phyloP scores from a whole-genome alignment of 169 alveolate species.

The Babesia caballi region DNA sequence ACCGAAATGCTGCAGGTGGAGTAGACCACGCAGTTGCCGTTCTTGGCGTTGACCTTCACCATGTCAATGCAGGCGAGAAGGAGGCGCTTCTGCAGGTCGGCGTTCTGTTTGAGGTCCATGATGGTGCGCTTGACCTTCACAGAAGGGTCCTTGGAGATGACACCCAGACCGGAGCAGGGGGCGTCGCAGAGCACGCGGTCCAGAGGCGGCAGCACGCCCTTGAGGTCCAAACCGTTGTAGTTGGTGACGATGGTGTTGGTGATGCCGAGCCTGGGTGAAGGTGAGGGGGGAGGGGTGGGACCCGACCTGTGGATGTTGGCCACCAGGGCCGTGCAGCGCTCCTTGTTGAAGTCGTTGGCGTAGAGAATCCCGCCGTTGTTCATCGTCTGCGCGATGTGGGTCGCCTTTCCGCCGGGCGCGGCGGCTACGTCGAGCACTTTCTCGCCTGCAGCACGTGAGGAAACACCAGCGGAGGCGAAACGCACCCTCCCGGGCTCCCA shows the following conservation, averaged over 20 bases:
- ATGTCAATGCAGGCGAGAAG: conserved; percentile 91
- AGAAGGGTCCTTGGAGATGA: conserved; percentile 92
- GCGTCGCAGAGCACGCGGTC: conserved; percentile 95
- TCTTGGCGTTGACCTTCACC: conserved; percentile 84
- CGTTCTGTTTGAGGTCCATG: conserved; percentile 88
- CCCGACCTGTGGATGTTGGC: conserved; percentile 84
- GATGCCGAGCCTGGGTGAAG: conserved; percentile 88
- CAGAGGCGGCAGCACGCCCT: conserved; percentile 81
- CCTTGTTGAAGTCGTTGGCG: conserved; percentile 92
- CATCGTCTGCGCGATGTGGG: conserved; percentile 92
- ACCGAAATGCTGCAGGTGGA: conserved; percentile 96
- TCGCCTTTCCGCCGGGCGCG: conserved; percentile 98
- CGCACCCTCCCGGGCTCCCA: conserved; percentile 84
- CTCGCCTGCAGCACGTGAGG: conserved; percentile 63
- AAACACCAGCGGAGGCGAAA: neutral
- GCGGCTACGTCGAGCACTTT: conserved; percentile 94
- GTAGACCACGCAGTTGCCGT: conserved; percentile 96
- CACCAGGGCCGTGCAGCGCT: conserved; percentile 88
- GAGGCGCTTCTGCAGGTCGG: conserved; percentile 92
- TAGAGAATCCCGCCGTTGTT: conserved; percentile 90
- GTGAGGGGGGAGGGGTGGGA: no score
- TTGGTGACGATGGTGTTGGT: conserved; percentile 88
- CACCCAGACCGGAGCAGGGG: conserved; percentile 96
- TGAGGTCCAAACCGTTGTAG: conserved; percentile 90
- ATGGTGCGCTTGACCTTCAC: conserved; percentile 87